Evolutionary conservation across 2,329 filamentous ascomycete species (phyloP).

Genomic region (Cytospora piceae): DNA sequence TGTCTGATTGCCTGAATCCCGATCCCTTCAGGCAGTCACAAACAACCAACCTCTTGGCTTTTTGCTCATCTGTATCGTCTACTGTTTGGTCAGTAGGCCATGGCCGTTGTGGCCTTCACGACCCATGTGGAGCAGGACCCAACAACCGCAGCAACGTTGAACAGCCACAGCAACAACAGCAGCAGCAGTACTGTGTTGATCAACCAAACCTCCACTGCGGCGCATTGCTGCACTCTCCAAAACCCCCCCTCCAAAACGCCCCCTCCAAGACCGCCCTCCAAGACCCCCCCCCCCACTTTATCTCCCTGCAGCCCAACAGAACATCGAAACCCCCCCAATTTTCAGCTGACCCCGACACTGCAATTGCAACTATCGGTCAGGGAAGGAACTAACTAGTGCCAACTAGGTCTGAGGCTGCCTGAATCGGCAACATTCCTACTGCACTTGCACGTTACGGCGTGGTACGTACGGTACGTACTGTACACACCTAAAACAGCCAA

Average conservation of each 20-base stretch:
- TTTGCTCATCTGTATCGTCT: neutral
- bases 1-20: no score
- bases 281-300: no score
- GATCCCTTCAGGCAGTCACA: no score
- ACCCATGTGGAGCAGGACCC: neutral
- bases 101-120: neutral
- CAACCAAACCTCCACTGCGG: neutral
- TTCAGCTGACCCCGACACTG: neutral
- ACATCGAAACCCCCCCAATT: no score
- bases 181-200: neutral
- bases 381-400: conserved; percentile 2
- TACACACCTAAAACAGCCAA: neutral
- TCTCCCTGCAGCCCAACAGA: neutral
- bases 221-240: no score
- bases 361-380: neutral
- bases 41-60: no score
- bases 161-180: no score
- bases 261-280: no score
- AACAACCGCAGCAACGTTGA: neutral
- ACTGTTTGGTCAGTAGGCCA: neutral
- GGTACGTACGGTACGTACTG: neutral
- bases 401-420: conserved; percentile 1
- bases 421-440: conserved; percentile 1
- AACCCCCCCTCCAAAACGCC: no score
- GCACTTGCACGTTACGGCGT: no score